Conservation (phyloP, 768 basidiomycete species). For the Auricularia auricula-judae region DNA sequence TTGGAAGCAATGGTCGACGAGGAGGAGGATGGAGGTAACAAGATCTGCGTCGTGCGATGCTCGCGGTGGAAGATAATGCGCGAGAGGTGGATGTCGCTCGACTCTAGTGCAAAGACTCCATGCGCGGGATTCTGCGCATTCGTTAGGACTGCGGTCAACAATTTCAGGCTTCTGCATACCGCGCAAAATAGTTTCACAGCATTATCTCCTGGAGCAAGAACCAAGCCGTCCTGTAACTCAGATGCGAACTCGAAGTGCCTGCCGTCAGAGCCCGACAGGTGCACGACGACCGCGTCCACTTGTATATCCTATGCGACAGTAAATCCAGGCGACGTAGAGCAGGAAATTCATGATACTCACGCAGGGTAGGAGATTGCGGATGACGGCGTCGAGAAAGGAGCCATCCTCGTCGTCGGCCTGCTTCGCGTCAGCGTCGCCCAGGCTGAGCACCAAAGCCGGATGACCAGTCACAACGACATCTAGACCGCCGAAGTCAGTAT, state of each 20-base stretch:
- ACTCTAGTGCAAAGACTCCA: conserved; percentile 60
- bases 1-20: conserved; percentile 11
- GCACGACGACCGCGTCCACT: conserved; percentile 50
- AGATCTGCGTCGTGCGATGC: conserved; percentile 6
- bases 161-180: conserved; percentile 32
- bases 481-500: conserved; percentile 16
- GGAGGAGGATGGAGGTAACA: neutral
- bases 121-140: conserved; percentile 48
- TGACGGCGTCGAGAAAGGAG: conserved; percentile 42
- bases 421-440: conserved; percentile 32
- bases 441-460: conserved; percentile 46
- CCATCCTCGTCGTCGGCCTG: conserved; percentile 57
- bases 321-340: neutral
- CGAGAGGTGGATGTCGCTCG: conserved; percentile 54
- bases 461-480: conserved; percentile 63
- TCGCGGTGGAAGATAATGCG: conserved; percentile 56
- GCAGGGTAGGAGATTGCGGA: conserved; percentile 64
- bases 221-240: conserved; percentile 27
- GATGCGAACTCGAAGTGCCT: conserved; percentile 49
- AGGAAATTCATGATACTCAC: conserved; percentile 34
- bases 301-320: conserved; percentile 37
- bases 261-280: conserved; percentile 50
- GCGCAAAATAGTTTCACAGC: conserved; percentile 53
- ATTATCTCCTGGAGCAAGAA: conserved; percentile 41
- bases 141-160: neutral